These are phyloP conservation scores for Heterobasidion irregulare DNA, from an alignment of 1,284 basidiomycete genomes.

Conservation along the genomic window DNA sequence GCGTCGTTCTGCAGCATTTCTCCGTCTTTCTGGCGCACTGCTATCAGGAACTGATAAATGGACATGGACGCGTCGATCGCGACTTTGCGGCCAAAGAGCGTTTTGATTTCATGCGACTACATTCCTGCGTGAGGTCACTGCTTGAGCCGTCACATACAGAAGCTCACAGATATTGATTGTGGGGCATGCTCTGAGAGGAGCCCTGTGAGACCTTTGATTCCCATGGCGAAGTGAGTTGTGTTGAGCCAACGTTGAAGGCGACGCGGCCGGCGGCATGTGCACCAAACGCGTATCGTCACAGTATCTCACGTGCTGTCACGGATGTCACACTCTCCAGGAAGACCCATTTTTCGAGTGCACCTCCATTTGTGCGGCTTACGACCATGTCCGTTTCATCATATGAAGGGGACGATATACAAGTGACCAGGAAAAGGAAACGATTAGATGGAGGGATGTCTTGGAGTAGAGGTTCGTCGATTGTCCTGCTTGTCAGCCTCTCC, in stretches of 20 bases:
- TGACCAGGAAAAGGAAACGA: background rate
- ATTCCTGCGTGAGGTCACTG: background rate
- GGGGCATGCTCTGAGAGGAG: constrained; percentile 89
- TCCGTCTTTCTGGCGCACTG: constrained; percentile 92
- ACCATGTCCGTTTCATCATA: too few relatives aligned
- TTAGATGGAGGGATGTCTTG: background rate
- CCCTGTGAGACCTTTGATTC: constrained; percentile 89
- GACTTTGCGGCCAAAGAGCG: constrained; percentile 95
- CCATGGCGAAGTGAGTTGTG: constrained; percentile 40
- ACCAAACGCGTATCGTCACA: too few relatives aligned
- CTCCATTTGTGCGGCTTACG: too few relatives aligned
- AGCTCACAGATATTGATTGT: constrained; percentile 54
- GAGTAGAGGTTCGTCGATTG: background rate
- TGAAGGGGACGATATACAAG: too few relatives aligned
- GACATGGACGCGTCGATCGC: constrained; percentile 98
- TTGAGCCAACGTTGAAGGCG: background rate
- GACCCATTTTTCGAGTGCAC: too few relatives aligned
- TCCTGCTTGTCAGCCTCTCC: background rate
- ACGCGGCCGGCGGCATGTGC: too few relatives aligned
- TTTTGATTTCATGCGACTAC: constrained; percentile 91
- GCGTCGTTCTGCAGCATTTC: constrained; percentile 95
- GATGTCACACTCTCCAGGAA: too few relatives aligned
- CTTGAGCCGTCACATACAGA: background rate
- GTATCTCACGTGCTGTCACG: too few relatives aligned
- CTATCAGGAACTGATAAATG: constrained; percentile 95